Percentiles rank a stretch among this genome's conserved stretches.
phyloP scores from a whole-genome alignment of 1,284 basidiomycete genomes.

The Leucoagaricus sp. region DNA sequence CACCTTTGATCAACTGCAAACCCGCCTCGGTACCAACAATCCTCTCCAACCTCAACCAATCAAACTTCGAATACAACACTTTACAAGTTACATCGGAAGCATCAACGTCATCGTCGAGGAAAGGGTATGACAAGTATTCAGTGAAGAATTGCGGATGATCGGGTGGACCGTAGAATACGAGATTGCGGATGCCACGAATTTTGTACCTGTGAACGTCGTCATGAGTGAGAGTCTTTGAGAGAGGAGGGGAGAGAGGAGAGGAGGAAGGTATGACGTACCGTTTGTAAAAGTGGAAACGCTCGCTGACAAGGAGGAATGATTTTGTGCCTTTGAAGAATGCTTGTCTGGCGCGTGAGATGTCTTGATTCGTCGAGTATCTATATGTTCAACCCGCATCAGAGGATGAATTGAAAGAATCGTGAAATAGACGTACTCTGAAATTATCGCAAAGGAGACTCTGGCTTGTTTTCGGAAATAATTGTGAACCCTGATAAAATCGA shows the following conservation, averaged over 20 bases:
- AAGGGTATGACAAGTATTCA: constrained; percentile 86
- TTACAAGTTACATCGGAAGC: constrained; percentile 76
- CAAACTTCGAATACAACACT: constrained; percentile 86
- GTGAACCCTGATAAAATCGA: constrained; percentile 93
- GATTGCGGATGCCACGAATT: constrained; percentile 87
- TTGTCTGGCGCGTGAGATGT: constrained; percentile 91
- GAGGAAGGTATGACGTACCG: constrained; percentile 46
- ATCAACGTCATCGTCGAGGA: constrained; percentile 82
- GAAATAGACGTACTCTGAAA: constrained; percentile 75
- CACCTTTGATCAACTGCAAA: constrained; percentile 43
- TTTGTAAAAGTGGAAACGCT: constrained; percentile 97
- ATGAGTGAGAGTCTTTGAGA: constrained; percentile 8
- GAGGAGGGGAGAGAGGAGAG: not conserved
- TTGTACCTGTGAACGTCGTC: constrained; percentile 64
- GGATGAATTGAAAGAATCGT: not conserved
- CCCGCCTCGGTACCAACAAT: constrained; percentile 66
- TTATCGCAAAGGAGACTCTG: constrained; percentile 75
- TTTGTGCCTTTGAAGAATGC: constrained; percentile 91
- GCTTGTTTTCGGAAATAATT: constrained; percentile 80
- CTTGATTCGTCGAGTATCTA: constrained; percentile 91
- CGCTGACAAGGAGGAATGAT: constrained; percentile 87
- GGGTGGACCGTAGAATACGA: constrained; percentile 92
- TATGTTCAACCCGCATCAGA: not conserved
- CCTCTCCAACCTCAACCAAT: constrained; percentile 84
- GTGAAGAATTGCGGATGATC: constrained; percentile 91